Conservation (phyloP, 2,329 filamentous ascomycete genomes). For the Aspergillus flavus region DNA sequence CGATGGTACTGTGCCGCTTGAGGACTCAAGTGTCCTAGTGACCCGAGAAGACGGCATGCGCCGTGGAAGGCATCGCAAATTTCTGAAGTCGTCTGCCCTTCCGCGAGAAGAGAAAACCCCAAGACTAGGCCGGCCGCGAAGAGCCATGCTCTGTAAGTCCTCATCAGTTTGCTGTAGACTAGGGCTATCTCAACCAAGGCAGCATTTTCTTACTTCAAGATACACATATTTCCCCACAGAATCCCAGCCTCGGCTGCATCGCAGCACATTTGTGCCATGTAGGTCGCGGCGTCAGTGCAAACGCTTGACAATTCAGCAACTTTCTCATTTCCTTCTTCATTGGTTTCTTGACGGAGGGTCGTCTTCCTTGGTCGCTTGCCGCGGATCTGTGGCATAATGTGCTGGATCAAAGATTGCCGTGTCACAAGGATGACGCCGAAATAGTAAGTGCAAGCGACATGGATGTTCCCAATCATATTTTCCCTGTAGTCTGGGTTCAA, state of each 20-base stretch:
- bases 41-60: neutral
- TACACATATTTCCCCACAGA: conserved; percentile 10
- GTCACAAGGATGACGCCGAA: conserved; percentile 58
- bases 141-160: conserved; percentile 7
- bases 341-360: conserved; percentile 11
- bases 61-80: conserved; percentile 5
- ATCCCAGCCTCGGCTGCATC: conserved; percentile 1
- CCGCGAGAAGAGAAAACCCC: conserved; percentile 9
- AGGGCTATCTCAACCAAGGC: neutral
- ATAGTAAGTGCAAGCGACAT: conserved; percentile 58
- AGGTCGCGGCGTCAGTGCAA: conserved; percentile 5
- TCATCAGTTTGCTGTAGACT: neutral
- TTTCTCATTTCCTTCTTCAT: neutral
- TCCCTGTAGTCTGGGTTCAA: neutral
- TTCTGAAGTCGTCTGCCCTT: conserved; percentile 4
- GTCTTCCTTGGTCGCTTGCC: conserved; percentile 11
- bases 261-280: conserved; percentile 12
- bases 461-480: conserved; percentile 47
- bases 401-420: conserved; percentile 53
- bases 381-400: conserved; percentile 40
- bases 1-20: conserved; percentile 10
- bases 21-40: conserved; percentile 10
- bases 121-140: conserved; percentile 12
- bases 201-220: conserved; percentile 9
- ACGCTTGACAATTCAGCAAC: conserved; percentile 5